Base-by-base conservation (phyloP, 1,139 yeast species). In the Hanseniaspora uvarum region DNA sequence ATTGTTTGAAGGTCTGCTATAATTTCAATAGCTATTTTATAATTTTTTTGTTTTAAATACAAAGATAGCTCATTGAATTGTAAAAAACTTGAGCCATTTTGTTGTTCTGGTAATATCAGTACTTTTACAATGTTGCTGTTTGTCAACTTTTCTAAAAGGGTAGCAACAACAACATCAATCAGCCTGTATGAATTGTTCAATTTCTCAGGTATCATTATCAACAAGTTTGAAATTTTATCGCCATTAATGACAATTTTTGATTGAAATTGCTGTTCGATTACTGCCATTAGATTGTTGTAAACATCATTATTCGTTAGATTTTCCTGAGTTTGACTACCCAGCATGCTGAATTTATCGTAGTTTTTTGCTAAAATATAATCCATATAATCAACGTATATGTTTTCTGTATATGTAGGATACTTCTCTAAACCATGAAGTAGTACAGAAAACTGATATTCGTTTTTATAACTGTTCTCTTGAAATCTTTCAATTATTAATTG, bases 141-240 rank as follows among this genome's bases (percentile, higher is more conserved):
- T 19, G 12, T 6, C 1, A 7, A 3, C 14, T 28, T 19, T 12
- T 30, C 31, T 4, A 21, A n/a, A n/a, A 44, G 4, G 10, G 34
- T 30, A 7, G 31, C 31, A 2, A 44, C 34, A 21, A 31, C 37
- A 30, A 44, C 23, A 10, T 44, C 46, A 19, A 44, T 18, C 12
- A 44, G 30, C n/a, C 28, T 31, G 21, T 28, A 41, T 28, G 30
- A 6, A n/a, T 18, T 28, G n/a, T 30, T 41, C 8, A 16, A 18
- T 14, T 85, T 85, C 41, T 88, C 68, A 0, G 96, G 96, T 0
- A 73, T 69, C 59, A 70, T 60, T 31, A 66, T 41, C 21, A 28
- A n/a, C 26, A 41, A 1, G 18, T 12, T 41, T 11, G 30, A n/a
- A 14, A 18, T 8, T 11, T 10, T 23, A 12, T 24, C 31, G 10